Evolutionary conservation across 73 alveolate species (phyloP).

Genomic region (Paramecium sexaurelia): DNA sequence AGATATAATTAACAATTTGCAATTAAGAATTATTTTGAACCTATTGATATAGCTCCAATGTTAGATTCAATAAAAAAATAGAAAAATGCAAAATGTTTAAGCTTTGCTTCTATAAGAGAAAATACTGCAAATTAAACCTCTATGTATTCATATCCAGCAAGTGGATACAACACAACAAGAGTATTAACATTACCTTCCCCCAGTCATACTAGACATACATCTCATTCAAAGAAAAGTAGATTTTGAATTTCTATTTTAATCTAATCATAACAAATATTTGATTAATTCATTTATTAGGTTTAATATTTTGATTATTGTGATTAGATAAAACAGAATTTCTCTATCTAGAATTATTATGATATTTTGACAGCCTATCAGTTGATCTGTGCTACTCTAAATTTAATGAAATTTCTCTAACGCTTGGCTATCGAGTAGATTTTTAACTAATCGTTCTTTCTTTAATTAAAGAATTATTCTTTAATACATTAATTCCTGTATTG

Average conservation of each 20-base stretch:
- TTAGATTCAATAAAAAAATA: constrained; percentile 20
- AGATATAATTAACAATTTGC: constrained; percentile 37
- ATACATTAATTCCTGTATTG: background rate
- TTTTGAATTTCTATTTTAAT: background rate
- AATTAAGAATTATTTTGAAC: constrained; percentile 23
- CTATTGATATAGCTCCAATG: background rate
- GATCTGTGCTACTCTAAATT: background rate
- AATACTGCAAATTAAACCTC: background rate
- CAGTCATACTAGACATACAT: constrained; percentile 16
- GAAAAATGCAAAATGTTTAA: background rate
- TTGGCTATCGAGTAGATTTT: background rate
- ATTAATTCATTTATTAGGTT: background rate
- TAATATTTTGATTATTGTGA: background rate
- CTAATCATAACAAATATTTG: background rate
- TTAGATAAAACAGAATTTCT: background rate
- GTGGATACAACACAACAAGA: background rate
- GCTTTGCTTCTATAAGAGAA: background rate
- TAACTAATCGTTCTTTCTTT: background rate
- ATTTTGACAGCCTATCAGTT: background rate
- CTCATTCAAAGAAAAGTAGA: constrained; percentile 20
- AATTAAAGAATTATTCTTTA: background rate
- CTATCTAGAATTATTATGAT: background rate
- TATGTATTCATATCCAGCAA: constrained; percentile 2
- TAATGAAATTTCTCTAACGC: constrained; percentile 11
- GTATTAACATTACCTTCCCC: background rate